Evolutionary conservation across 2,329 filamentous ascomycete genomes (phyloP).

Genomic region (Rhinocladiella similis): DNA sequence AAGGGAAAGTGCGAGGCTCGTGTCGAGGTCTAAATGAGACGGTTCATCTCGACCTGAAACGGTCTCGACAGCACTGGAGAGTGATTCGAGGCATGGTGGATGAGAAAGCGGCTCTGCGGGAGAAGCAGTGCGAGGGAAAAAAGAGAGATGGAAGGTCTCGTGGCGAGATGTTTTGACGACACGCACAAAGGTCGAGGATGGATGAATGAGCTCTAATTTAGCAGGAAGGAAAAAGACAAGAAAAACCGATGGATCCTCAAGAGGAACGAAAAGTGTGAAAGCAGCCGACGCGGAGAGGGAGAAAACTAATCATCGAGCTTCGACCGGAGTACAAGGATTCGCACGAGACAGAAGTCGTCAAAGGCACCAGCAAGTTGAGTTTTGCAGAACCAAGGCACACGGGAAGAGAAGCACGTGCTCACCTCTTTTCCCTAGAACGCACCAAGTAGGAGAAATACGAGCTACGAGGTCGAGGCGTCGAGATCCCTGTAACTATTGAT

Average conservation of each 20-base stretch:
- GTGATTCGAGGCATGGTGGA: constrained; percentile 19
- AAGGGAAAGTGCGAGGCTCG: neutral
- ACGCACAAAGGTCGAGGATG: neutral
- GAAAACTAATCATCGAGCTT: too few relatives aligned
- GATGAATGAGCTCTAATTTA: neutral
- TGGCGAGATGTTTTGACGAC: neutral
- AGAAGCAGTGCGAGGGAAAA: constrained; percentile 7
- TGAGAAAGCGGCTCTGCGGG: constrained; percentile 15
- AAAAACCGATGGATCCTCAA: neutral
- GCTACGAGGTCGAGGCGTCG: too few relatives aligned
- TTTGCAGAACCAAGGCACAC: neutral
- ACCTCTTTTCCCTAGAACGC: neutral
- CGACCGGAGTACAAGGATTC: too few relatives aligned
- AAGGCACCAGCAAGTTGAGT: too few relatives aligned
- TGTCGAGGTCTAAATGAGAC: constrained; percentile 6
- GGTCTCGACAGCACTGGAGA: constrained; percentile 13
- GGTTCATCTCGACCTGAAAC: constrained; percentile 24
- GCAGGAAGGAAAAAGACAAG: neutral
- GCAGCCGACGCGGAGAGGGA: too few relatives aligned
- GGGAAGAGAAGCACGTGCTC: neutral
- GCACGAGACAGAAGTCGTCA: too few relatives aligned
- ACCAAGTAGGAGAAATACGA: neutral
- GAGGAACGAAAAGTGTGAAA: neutral
- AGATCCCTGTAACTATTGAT: too few relatives aligned
- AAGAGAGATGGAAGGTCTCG: neutral